Conservation (phyloP, 768 basidiomycete species). For the Boletus fagicola region DNA sequence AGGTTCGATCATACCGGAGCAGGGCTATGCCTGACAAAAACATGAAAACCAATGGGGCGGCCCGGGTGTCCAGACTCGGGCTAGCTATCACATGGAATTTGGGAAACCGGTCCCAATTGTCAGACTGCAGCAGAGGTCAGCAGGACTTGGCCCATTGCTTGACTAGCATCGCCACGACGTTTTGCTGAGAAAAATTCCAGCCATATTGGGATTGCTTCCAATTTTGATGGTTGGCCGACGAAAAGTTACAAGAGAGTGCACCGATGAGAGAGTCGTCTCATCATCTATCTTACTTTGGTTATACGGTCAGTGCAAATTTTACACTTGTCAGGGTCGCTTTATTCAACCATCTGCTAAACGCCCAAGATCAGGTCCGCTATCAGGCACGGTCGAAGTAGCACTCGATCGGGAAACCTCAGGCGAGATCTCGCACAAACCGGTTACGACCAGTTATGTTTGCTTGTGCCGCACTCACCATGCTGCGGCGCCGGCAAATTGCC, state of each 20-base stretch:
- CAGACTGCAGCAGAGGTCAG: conserved; percentile 14
- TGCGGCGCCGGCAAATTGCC: conserved; percentile 33
- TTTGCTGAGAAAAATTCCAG: conserved; percentile 13
- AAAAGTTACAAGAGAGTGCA: conserved; percentile 12
- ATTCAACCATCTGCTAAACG: conserved; percentile 17
- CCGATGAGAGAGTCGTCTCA: conserved; percentile 19
- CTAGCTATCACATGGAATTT: conserved; percentile 3
- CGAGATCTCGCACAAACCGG: conserved; percentile 29
- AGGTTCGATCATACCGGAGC: conserved; percentile 32
- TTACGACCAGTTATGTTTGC: conserved; percentile 31
- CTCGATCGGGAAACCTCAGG: conserved; percentile 27
- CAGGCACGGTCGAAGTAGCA: conserved; percentile 29
- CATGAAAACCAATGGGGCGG: conserved; percentile 3
- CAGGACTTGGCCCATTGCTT: conserved; percentile 8
- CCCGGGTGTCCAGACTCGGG: conserved; percentile 13
- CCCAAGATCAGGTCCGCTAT: conserved; percentile 31
- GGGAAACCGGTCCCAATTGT: conserved; percentile 22
- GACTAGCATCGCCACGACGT: conserved; percentile 28
- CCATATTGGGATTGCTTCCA: conserved; percentile 20
- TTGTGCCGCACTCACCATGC: conserved; percentile 32
- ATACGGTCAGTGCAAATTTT: conserved; percentile 20
- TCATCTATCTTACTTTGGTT: conserved; percentile 34
- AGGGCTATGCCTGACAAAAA: conserved; percentile 29
- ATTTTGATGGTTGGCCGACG: conserved; percentile 21
- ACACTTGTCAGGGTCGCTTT: conserved; percentile 27